Conservation (phyloP, 805 yeast genomes). For the Clavispora fructus region DNA sequence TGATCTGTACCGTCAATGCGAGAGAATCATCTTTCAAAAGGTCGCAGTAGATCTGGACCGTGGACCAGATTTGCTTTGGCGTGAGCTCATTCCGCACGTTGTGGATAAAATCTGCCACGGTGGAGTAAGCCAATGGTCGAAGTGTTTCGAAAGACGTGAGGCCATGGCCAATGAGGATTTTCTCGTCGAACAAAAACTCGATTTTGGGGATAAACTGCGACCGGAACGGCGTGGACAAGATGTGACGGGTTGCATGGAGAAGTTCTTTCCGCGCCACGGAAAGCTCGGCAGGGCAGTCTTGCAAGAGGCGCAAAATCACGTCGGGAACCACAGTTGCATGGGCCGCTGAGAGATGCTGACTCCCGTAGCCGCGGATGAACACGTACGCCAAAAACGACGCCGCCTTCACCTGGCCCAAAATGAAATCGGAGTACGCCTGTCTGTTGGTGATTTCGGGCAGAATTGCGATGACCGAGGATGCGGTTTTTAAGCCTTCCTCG, state of each 20-base stretch:
- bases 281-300: slow-evolving; percentile 93
- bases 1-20: slow-evolving; percentile 86
- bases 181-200: slow-evolving; percentile 79
- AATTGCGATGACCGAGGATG: slow-evolving; percentile 61
- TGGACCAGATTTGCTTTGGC: slow-evolving; percentile 78
- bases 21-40: slow-evolving; percentile 76
- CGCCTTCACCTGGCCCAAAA: slow-evolving; percentile 91
- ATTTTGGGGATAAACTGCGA: slow-evolving; percentile 78
- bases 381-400: slow-evolving; percentile 93
- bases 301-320: slow-evolving; percentile 74
- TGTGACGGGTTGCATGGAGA: slow-evolving; percentile 90
- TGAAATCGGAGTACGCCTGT: slow-evolving; percentile 78
- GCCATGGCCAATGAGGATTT: slow-evolving; percentile 86
- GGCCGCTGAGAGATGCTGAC: slow-evolving; percentile 44
- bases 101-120: slow-evolving; percentile 93
- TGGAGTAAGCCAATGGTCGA: slow-evolving; percentile 89
- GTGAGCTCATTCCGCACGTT: slow-evolving; percentile 81
- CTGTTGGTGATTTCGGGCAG: slow-evolving; percentile 73
- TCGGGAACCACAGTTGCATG: slow-evolving; percentile 69
- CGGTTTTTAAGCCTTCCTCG: slow-evolving; percentile 46
- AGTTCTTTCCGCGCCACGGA: slow-evolving; percentile 90
- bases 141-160: slow-evolving; percentile 85
- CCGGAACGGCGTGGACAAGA: slow-evolving; percentile 85
- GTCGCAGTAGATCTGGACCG: slow-evolving; percentile 76
- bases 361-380: slow-evolving; percentile 76